These are phyloP conservation scores for Malus hybrid DNA, from an alignment of 331 rosid genomes.

Conservation along the genomic window DNA sequence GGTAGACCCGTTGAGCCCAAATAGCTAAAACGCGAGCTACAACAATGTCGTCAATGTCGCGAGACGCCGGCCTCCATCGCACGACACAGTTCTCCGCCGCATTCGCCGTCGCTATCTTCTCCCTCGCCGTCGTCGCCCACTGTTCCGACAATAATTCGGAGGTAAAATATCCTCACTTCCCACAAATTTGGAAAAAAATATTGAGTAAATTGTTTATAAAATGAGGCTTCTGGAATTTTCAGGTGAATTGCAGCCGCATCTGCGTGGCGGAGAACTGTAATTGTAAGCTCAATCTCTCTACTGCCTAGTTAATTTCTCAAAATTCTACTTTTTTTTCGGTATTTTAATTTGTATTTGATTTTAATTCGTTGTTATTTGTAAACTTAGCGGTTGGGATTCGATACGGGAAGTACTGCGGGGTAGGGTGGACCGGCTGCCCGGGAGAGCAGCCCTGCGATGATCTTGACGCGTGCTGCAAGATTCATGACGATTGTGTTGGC, in stretches of 20 bases:
- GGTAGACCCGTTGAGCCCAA: not conserved
- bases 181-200: not conserved
- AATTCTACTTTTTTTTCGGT: not conserved
- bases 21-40: not conserved
- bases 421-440: slow-evolving; percentile 78
- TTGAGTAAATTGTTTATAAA: not conserved
- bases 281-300: slow-evolving; percentile 29
- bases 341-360: not conserved
- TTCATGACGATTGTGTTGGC: slow-evolving; percentile 68
- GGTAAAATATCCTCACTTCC: slow-evolving; percentile 24
- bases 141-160: slow-evolving; percentile 30
- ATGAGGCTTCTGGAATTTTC: not conserved
- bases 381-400: slow-evolving; percentile 50
- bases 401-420: slow-evolving; percentile 89
- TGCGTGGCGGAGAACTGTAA: slow-evolving; percentile 57
- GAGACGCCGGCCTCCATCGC: not conserved
- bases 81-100: slow-evolving; percentile 25
- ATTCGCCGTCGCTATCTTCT: slow-evolving; percentile 22
- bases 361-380: not conserved
- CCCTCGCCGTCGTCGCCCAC: slow-evolving; percentile 27
- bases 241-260: slow-evolving; percentile 54
- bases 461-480: slow-evolving; percentile 84
- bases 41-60: slow-evolving; percentile 20
- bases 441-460: slow-evolving; percentile 88
- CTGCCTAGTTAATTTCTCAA: not conserved